phyloP scores from a whole-genome alignment of 805 yeast genomes.

The Wickerhamomyces bovis region DNA sequence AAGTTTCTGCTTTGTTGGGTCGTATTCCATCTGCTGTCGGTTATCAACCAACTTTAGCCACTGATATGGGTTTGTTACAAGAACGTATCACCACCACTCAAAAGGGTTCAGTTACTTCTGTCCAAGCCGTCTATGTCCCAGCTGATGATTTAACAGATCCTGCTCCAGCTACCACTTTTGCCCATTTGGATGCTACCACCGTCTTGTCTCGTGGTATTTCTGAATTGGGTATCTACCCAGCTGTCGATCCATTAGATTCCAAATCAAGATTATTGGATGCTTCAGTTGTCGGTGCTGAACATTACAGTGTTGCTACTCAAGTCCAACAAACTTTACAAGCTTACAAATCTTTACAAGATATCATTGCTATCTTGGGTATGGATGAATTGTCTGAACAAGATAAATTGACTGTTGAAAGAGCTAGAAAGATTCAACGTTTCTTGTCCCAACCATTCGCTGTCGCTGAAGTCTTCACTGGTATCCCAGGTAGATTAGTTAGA shows the following conservation, averaged over 20 bases:
- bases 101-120: conserved; percentile 99
- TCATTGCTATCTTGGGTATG: conserved; percentile 99
- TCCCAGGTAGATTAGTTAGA: conserved; percentile 95
- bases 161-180: conserved; percentile 99
- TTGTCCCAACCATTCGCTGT: conserved; percentile 99
- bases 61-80: conserved; percentile 99
- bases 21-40: conserved; percentile 99
- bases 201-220: conserved; percentile 99
- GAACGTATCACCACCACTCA: conserved; percentile 99
- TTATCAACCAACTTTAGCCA: conserved; percentile 99
- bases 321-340: conserved; percentile 99
- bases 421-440: conserved; percentile 99
- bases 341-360: conserved; percentile 99
- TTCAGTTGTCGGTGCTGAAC: conserved; percentile 97
- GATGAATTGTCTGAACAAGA: conserved; percentile 98
- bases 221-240: conserved; percentile 99
- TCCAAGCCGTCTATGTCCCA: conserved; percentile 99
- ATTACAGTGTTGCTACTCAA: conserved; percentile 88
- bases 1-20: conserved; percentile 98
- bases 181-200: conserved; percentile 99
- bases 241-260: conserved; percentile 99
- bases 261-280: conserved; percentile 98
- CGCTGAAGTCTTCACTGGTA: conserved; percentile 99
- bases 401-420: conserved; percentile 99
- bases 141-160: conserved; percentile 99